Conservation (phyloP, 2,329 filamentous ascomycete genomes). For the Ascochyta pisi region DNA sequence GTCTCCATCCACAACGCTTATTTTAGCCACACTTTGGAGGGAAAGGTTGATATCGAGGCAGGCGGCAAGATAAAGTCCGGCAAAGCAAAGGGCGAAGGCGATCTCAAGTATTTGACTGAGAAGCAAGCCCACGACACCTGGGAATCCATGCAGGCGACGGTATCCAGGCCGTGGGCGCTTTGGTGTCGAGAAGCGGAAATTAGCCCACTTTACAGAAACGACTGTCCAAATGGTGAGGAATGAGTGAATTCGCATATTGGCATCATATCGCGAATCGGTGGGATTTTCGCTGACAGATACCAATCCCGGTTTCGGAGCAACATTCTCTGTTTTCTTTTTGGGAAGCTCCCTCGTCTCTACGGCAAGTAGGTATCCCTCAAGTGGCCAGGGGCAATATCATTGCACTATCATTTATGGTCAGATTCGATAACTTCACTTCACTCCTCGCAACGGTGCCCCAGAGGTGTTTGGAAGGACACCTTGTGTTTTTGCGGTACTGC, state of each 20-base stretch:
- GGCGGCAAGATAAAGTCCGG: slow-evolving; percentile 51
- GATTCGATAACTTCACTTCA: too few relatives aligned
- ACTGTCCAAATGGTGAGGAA: slow-evolving; percentile 43
- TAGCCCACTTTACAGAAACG: slow-evolving; percentile 50
- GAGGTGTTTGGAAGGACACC: not conserved
- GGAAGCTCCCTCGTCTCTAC: not conserved
- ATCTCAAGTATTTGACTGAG: slow-evolving; percentile 52
- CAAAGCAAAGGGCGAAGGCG: slow-evolving; percentile 51
- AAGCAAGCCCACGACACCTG: slow-evolving; percentile 52
- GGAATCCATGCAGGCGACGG: slow-evolving; percentile 43
- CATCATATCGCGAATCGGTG: not conserved
- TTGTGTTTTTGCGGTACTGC: not conserved
- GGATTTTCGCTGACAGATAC: not conserved
- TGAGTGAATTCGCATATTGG: slow-evolving; percentile 16
- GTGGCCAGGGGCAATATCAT: too few relatives aligned
- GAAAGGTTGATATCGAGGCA: slow-evolving; percentile 48
- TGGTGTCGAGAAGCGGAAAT: slow-evolving; percentile 54
- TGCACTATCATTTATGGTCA: too few relatives aligned
- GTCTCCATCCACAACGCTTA: slow-evolving; percentile 44
- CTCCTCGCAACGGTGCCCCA: too few relatives aligned
- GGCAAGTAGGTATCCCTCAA: too few relatives aligned
- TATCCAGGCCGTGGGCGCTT: slow-evolving; percentile 52
- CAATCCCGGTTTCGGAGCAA: not conserved
- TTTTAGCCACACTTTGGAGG: slow-evolving; percentile 48
- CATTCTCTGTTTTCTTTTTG: not conserved